Evolutionary conservation across 192 early-diverging fungal genomes (phyloP).

Genomic region (Linnemannia hyalina): DNA sequence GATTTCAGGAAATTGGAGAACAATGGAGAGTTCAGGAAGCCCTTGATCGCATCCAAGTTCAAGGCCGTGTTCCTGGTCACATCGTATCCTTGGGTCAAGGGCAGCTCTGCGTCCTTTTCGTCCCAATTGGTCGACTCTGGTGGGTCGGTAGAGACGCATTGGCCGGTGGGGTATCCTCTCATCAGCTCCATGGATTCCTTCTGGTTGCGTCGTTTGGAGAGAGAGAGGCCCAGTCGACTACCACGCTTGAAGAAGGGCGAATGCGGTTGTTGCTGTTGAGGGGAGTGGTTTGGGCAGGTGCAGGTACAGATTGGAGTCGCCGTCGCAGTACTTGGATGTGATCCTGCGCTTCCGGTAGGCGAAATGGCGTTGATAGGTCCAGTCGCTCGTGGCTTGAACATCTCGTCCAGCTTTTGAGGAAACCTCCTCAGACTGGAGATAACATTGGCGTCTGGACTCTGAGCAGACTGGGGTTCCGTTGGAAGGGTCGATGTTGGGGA

Average conservation of each 20-base stretch:
- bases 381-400: slow-evolving; percentile 20
- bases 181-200: slow-evolving; percentile 16
- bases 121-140: slow-evolving; percentile 46
- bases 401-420: slow-evolving; percentile 34
- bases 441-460: not conserved
- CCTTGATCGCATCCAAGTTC: slow-evolving; percentile 38
- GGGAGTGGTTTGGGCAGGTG: slow-evolving; percentile 26
- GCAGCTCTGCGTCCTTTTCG: slow-evolving; percentile 38
- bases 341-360: not conserved
- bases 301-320: slow-evolving; percentile 27
- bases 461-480: not conserved
- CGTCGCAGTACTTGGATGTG: not conserved
- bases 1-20: slow-evolving; percentile 48
- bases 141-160: slow-evolving; percentile 29
- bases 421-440: slow-evolving; percentile 10
- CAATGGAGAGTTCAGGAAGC: slow-evolving; percentile 44
- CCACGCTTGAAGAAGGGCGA: not conserved
- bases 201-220: slow-evolving; percentile 17
- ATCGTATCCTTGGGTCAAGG: not conserved
- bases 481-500: not conserved
- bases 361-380: not conserved
- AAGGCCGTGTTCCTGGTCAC: slow-evolving; percentile 47
- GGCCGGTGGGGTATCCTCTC: slow-evolving; percentile 47
- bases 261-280: not conserved
- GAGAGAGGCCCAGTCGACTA: not conserved